Percentiles rank a stretch among this genome's conserved stretches.
Evolutionary conservation across 495 filamentous ascomycete species (phyloP).

Genomic region (Oidiodendron maius): DNA sequence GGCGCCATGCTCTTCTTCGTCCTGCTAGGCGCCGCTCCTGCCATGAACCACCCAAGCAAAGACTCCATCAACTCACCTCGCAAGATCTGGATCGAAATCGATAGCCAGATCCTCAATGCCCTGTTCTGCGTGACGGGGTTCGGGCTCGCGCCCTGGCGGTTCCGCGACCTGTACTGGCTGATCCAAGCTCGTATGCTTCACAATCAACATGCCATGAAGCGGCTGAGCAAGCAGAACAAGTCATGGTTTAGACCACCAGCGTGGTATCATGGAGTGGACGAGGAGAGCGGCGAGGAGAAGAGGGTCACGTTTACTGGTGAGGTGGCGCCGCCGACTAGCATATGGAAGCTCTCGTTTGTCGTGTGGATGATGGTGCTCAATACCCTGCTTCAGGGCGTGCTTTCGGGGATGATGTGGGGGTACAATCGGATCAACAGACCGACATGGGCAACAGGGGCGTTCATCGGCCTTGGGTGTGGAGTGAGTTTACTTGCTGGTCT

Average conservation of each 20-base stretch:
- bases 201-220: conserved; percentile 25
- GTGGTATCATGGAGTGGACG: conserved; percentile 32
- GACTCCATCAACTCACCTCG: conserved; percentile 64
- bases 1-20: conserved; percentile 85
- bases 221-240: conserved; percentile 26
- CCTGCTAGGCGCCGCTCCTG: conserved; percentile 63
- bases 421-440: conserved; percentile 63
- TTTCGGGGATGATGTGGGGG: conserved; percentile 76
- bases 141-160: conserved; percentile 75
- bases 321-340: conserved; percentile 53
- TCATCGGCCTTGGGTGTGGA: conserved; percentile 61
- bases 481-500: conserved; percentile 27
- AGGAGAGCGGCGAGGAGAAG: conserved; percentile 24
- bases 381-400: conserved; percentile 61
- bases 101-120: conserved; percentile 73
- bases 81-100: conserved; percentile 74
- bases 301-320: conserved; percentile 48
- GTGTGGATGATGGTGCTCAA: conserved; percentile 69
- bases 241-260: conserved; percentile 42
- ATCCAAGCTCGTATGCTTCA: conserved; percentile 51
- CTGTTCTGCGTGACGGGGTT: conserved; percentile 84
- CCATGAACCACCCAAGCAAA: conserved; percentile 71
- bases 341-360: conserved; percentile 75
- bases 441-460: conserved; percentile 64
- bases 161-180: conserved; percentile 69